Evolutionary conservation across 768 basidiomycete species (phyloP).

Genomic region (Dioszegia hungarica): DNA sequence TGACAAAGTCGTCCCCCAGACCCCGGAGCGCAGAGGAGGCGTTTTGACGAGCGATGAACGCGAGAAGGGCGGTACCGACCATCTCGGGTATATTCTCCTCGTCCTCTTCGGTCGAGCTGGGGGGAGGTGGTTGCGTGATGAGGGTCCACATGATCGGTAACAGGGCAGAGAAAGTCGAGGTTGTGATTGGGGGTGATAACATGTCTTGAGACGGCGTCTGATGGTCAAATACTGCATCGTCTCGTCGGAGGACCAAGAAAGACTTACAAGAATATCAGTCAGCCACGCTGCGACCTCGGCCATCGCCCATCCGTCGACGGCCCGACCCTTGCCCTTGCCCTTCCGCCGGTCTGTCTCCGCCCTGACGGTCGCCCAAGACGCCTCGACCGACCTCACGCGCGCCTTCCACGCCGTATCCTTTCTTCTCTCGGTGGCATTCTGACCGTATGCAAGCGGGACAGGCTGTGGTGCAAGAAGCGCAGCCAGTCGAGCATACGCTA

Average conservation of each 20-base stretch:
- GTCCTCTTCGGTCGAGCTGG: not conserved
- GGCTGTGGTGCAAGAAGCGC: constrained; percentile 39
- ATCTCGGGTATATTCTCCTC: constrained; percentile 38
- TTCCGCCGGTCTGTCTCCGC: constrained; percentile 19
- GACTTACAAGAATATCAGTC: constrained; percentile 36
- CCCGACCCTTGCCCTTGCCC: constrained; percentile 25
- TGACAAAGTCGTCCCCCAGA: constrained; percentile 69
- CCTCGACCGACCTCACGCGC: constrained; percentile 21
- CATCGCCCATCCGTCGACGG: constrained; percentile 33
- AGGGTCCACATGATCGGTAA: constrained; percentile 47
- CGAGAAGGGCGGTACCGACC: constrained; percentile 59
- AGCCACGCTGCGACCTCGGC: constrained; percentile 48
- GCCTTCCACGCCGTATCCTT: constrained; percentile 13
- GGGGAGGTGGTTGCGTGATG: constrained; percentile 45
- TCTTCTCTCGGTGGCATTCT: not conserved
- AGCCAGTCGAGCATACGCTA: constrained; percentile 41
- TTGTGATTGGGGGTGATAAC: constrained; percentile 30
- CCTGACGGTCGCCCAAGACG: constrained; percentile 32
- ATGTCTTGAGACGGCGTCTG: constrained; percentile 34
- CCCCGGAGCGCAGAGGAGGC: constrained; percentile 64
- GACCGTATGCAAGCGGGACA: constrained; percentile 10
- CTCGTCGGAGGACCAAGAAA: not conserved
- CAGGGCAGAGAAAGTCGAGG: constrained; percentile 35
- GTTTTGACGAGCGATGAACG: constrained; percentile 61
- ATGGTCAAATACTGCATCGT: not conserved